A percentile compares a stretch with the other conserved stretches of the same genome.
Conservation (phyloP, 495 filamentous ascomycete genomes). For the Platismatia glauca region DNA sequence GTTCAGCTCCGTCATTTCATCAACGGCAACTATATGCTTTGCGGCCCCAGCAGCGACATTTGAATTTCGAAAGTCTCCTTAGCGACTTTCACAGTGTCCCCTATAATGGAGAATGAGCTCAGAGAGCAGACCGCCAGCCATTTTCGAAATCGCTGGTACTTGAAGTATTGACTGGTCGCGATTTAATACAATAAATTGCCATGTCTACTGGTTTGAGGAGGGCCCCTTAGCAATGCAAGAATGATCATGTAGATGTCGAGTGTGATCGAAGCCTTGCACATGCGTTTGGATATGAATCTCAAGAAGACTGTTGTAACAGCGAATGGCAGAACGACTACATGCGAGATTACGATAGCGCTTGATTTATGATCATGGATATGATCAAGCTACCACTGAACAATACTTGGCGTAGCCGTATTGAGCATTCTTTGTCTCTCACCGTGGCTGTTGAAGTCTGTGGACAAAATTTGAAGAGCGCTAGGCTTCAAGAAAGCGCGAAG, state of each 20-base stretch:
- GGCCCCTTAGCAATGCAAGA: constrained; percentile 6
- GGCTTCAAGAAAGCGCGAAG: neutral
- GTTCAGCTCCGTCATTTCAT: neutral
- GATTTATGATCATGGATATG: constrained; percentile 17
- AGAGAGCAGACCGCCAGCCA: constrained; percentile 3
- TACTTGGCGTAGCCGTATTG: neutral
- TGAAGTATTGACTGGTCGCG: neutral
- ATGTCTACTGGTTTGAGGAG: neutral
- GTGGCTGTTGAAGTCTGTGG: neutral
- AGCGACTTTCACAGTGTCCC: neutral
- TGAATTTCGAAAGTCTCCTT: neutral
- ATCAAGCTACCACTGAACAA: constrained; percentile 11
- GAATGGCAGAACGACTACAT: constrained; percentile 7
- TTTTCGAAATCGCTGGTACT: neutral
- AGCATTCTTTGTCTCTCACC: neutral
- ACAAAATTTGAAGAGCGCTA: neutral
- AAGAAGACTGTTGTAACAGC: constrained; percentile 13
- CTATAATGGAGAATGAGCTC: neutral
- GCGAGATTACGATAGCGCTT: constrained; percentile 10
- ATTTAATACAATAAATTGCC: neutral
- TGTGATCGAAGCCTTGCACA: constrained; percentile 12
- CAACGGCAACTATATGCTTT: neutral
- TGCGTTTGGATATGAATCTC: constrained; percentile 14
- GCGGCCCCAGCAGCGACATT: neutral
- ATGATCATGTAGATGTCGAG: constrained; percentile 14